A percentile compares a stretch with the other conserved stretches of the same genome.
Evolutionary conservation across 2,329 filamentous ascomycete genomes (phyloP).

Genomic region (Sphaerulina musiva): DNA sequence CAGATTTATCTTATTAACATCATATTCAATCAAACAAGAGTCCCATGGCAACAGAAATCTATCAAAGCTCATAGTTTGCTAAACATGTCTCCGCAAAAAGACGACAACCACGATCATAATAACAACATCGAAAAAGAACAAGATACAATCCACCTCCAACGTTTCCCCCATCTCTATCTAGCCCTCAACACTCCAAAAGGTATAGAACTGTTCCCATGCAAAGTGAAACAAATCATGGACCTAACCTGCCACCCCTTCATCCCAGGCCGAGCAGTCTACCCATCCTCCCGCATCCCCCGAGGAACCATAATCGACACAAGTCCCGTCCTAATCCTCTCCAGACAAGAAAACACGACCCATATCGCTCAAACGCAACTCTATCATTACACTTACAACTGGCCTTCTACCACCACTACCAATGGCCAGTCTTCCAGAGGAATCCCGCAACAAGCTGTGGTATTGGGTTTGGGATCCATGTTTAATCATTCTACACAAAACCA

Average conservation of each 20-base stretch:
- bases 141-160: conserved; percentile 30
- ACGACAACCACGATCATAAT: background rate
- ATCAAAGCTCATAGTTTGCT: no score
- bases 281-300: conserved; percentile 41
- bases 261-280: conserved; percentile 51
- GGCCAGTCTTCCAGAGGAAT: conserved; percentile 10
- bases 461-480: conserved; percentile 54
- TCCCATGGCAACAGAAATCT: no score
- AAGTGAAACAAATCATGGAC: background rate
- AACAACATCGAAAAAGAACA: conserved; percentile 1
- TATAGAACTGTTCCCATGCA: conserved; percentile 19
- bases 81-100: background rate
- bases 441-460: conserved; percentile 47
- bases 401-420: conserved; percentile 17
- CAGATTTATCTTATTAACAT: background rate
- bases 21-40: background rate
- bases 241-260: background rate
- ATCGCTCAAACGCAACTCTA: conserved; percentile 47
- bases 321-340: conserved; percentile 47
- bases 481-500: conserved; percentile 49
- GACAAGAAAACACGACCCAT: conserved; percentile 44
- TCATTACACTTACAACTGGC: conserved; percentile 54
- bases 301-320: conserved; percentile 48
- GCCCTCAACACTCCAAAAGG: conserved; percentile 48
- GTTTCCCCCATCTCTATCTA: conserved; percentile 40